Evolutionary conservation across 2,329 filamentous ascomycete genomes (phyloP), one percentile per base, ranked within the genome.

Genomic region (Aspergillus pseudonomiae): DNA sequence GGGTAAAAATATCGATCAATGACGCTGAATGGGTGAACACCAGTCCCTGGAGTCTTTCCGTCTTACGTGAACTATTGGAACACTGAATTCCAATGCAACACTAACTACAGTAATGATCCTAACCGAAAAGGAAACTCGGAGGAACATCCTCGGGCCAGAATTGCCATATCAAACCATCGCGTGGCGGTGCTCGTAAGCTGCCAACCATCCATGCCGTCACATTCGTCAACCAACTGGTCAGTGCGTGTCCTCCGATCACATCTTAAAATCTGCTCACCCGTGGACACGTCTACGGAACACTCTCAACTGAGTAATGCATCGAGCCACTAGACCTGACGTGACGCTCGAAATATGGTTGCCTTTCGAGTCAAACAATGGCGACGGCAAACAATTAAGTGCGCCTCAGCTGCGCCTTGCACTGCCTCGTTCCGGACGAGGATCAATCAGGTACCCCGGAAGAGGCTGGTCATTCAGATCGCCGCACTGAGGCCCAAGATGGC

Each of bases 401-500:
- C 48, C 9, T 30, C 19, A 55, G 26, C 21, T 19, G 52, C 52
- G 52, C 52, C 52, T 55, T 55, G 52, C 52, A 55, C 52, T 55
- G 52, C 52, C 52, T 32, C 52, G 7, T n/a, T 55, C 6, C 26
- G 26, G n/a, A 52, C 16, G 48, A 52, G 48, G 48, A 52, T 52
- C 46, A 19, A 30, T 28, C 26, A 46, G 43, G 10, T 46, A 46
- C 43, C 24, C 24, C 45, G 7, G 21, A 28, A 12, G 45, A 48
- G 45, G 45, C 45, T 26, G 21, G 24, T 26, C 21, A 32, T n/a
- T 19, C 19, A 39, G 34, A 55, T 39, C 52, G 21, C 32, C 52
- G 21, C 52, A 21, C n/a, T n/a, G n/a, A 12, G 32, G 32, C 52
- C 19, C 32, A 16, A 54, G 16, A 19, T 19, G 12, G 28, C 19